These are phyloP conservation scores for Penicillium flavigenum DNA, from an alignment of 495 filamentous ascomycete species.

Conservation along the genomic window DNA sequence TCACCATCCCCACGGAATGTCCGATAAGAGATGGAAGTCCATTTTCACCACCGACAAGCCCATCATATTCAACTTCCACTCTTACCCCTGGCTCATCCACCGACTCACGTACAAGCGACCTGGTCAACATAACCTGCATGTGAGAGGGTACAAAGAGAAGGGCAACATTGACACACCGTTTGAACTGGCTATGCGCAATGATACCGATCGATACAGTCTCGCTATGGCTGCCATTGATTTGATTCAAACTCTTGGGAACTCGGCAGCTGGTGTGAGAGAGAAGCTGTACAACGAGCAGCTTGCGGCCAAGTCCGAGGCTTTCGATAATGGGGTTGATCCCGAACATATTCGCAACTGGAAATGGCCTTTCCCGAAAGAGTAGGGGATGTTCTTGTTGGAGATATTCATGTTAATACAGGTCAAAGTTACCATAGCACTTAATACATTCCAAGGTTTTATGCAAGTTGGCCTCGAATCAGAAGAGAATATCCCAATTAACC, in stretches of 20 bases:
- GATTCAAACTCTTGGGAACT: slow-evolving; percentile 56
- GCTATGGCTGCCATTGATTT: slow-evolving; percentile 72
- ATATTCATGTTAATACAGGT: no score
- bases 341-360: slow-evolving; percentile 62
- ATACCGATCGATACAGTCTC: slow-evolving; percentile 67
- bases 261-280: slow-evolving; percentile 57
- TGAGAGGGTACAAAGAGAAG: slow-evolving; percentile 74
- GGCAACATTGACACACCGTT: slow-evolving; percentile 76
- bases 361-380: slow-evolving; percentile 49
- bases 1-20: slow-evolving; percentile 67
- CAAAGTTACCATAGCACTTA: background rate
- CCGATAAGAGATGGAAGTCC: slow-evolving; percentile 58
- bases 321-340: slow-evolving; percentile 64
- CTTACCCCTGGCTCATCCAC: slow-evolving; percentile 74
- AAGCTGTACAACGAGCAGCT: slow-evolving; percentile 59
- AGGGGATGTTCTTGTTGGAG: no score
- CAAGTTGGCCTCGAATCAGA: background rate
- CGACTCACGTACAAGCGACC: slow-evolving; percentile 68
- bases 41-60: slow-evolving; percentile 67
- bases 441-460: background rate
- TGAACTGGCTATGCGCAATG: slow-evolving; percentile 69
- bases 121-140: slow-evolving; percentile 60
- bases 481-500: no score
- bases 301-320: slow-evolving; percentile 56
- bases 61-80: slow-evolving; percentile 78